A percentile compares a stretch with the other conserved stretches of the same genome.
Evolutionary conservation across 768 basidiomycete genomes (phyloP).

Genomic region (Suillus occidentalis): DNA sequence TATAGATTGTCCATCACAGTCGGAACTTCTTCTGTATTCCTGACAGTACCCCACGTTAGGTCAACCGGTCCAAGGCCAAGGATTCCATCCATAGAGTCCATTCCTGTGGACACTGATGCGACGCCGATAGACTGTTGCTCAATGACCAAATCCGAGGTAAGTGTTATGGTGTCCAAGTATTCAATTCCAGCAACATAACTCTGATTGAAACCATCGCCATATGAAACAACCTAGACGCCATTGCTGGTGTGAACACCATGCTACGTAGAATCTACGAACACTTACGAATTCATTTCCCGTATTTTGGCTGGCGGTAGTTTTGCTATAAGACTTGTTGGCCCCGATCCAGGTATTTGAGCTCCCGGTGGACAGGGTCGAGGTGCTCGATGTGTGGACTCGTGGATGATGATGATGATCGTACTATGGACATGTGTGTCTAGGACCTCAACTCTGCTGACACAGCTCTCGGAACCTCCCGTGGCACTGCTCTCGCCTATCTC

Average conservation of each 20-base stretch:
- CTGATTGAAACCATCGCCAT: conserved; percentile 11
- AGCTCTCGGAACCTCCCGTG: too few species aligned
- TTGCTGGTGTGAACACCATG: background rate
- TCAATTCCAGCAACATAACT: conserved; percentile 13
- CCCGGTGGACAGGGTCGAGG: conserved; percentile 5
- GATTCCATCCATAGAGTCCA: background rate
- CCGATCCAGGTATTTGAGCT: conserved; percentile 25
- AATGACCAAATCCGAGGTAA: conserved; percentile 16
- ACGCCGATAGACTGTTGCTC: conserved; percentile 33
- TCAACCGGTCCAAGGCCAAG: conserved; percentile 32
- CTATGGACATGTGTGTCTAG: too few species aligned
- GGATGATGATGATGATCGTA: too few species aligned
- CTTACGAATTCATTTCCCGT: conserved; percentile 11
- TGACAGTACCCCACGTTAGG: conserved; percentile 30
- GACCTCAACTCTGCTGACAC: too few species aligned
- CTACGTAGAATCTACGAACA: background rate
- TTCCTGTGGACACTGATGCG: conserved; percentile 16
- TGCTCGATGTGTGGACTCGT: too few species aligned
- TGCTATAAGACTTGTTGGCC: conserved; percentile 10
- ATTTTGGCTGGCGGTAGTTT: conserved; percentile 1
- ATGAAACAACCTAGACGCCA: conserved; percentile 8
- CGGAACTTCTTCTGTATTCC: conserved; percentile 19
- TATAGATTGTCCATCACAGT: conserved; percentile 38
- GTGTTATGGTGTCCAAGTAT: conserved; percentile 15
- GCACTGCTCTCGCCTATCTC: too few species aligned